Base-by-base conservation (phyloP, 176 grass and related monocot genomes). In the Stipa capillata region DNA sequence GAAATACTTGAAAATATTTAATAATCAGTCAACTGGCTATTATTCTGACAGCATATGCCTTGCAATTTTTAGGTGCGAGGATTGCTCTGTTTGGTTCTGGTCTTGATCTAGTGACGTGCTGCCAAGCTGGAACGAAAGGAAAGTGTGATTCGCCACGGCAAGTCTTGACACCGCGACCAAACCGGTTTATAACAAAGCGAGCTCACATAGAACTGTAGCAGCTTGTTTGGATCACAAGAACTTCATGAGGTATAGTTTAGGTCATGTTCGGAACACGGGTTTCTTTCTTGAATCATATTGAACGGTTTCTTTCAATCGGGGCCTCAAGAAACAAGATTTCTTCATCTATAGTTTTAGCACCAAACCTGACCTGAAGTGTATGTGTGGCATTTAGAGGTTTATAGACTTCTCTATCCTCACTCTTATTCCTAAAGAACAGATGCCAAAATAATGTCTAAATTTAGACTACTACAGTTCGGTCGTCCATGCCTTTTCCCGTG, bases 91-190 rank as follows among this genome's bases (percentile, higher is more conserved):
- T 48, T 9, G 29, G 33, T 57, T 56, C 14, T n/a, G 60, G 32
- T 66, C 47, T 47, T 27, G 39, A 73, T 80, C 5, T 21, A 18
- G n/a, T 78, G n/a, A 32, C 58, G 59, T 41, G 67, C 6, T 48
- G 17, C 67, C 53, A 20, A 13, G 29, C 57, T 31, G 31, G 65
- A 65, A 61, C 11, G 16, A 7, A 3, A 65, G 56, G 33, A 31
- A 74, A 48, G 40, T 24, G 58, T 74, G 49, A 67, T 84, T 73
- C 40, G 23, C 31, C 67, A 88, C 80, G 67, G 49, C 67, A 79
- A 10, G 39, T 24, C 47, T 50, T 17, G 48, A 56, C 49, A 43
- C 79, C 29, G 1, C 27, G 32, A 24, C 12, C 27, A 75, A 21
- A 54, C 45, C 3, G 8, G 76, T 55, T 73, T 35, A 29, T 41